These are phyloP conservation scores for Trichosporon faecale DNA, from an alignment of 1,284 basidiomycete genomes.

Conservation along the genomic window DNA sequence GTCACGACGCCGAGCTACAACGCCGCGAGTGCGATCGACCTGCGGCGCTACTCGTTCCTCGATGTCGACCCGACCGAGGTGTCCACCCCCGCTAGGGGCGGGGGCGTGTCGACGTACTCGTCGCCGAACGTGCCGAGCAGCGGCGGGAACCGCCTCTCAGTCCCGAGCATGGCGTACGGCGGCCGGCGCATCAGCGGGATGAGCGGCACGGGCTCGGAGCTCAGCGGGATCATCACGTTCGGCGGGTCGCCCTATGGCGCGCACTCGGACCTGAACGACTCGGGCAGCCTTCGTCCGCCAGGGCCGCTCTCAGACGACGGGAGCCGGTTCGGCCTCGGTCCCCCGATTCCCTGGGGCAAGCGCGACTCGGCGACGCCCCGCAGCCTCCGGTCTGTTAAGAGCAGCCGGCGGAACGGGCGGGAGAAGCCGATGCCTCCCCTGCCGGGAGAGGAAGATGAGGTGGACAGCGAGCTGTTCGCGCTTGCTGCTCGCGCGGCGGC, in stretches of 20 bases:
- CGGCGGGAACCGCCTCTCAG: background rate
- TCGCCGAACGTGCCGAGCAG: conserved; percentile 3
- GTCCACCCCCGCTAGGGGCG: conserved; percentile 14
- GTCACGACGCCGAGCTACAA: conserved; percentile 7
- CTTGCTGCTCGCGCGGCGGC: conserved; percentile 40
- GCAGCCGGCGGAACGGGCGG: conserved; percentile 8
- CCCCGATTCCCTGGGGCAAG: conserved; percentile 21
- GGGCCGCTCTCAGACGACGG: background rate
- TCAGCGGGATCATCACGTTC: conserved; percentile 8
- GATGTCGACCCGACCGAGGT: conserved; percentile 18
- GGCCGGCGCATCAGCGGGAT: background rate
- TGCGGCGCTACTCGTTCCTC: conserved; percentile 20
- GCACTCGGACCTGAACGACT: background rate
- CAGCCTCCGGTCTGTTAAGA: conserved; percentile 7
- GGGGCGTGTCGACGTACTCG: conserved; percentile 10
- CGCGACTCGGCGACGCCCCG: conserved; percentile 19
- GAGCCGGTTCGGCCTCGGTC: conserved; percentile 22
- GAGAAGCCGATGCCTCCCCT: background rate
- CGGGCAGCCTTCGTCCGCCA: background rate
- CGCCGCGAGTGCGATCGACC: background rate
- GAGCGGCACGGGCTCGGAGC: background rate
- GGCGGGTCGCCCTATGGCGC: conserved; percentile 5
- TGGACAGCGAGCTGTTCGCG: conserved; percentile 37
- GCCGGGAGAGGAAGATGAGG: conserved; percentile 17
- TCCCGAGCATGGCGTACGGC: background rate